Conservation (phyloP, 2,329 filamentous ascomycete genomes). For the Fusarium sublunatum region DNA sequence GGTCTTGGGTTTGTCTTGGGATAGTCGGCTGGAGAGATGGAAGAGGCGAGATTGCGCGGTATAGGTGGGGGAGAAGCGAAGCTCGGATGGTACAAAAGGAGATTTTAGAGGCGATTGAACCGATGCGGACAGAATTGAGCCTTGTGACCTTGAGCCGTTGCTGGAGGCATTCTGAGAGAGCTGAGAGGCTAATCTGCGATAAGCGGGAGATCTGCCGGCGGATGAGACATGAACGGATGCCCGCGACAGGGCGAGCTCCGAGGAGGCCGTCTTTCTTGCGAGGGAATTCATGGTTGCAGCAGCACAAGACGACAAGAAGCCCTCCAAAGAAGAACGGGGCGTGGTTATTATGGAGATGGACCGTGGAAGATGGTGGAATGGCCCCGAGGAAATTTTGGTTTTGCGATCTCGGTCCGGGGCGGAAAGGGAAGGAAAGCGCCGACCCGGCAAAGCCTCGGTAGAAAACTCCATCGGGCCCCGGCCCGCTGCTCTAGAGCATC, state of each 20-base stretch:
- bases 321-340: conserved; percentile 48
- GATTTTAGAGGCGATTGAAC: conserved; percentile 57
- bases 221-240: conserved; percentile 54
- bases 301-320: conserved; percentile 40
- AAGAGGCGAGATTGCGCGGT: conserved; percentile 48
- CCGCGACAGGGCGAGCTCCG: conserved; percentile 57
- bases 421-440: conserved; percentile 50
- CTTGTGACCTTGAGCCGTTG: conserved; percentile 45
- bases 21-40: conserved; percentile 48
- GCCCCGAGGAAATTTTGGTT: conserved; percentile 54
- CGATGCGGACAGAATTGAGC: conserved; percentile 44
- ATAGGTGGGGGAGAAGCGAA: conserved; percentile 50
- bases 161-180: conserved; percentile 47
- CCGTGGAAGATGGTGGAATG: conserved; percentile 47
- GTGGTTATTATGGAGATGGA: conserved; percentile 42
- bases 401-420: conserved; percentile 53
- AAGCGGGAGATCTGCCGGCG: conserved; percentile 60
- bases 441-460: conserved; percentile 52
- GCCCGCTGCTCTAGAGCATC: conserved; percentile 18
- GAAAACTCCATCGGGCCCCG: conserved; percentile 17
- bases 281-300: conserved; percentile 59
- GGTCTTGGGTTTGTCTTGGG: conserved; percentile 51
- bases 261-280: conserved; percentile 56
- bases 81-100: conserved; percentile 55
- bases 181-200: conserved; percentile 59